These are phyloP conservation scores for Casuarina cunninghamiana DNA, from an alignment of 306 rosid species.

Conservation along the genomic window DNA sequence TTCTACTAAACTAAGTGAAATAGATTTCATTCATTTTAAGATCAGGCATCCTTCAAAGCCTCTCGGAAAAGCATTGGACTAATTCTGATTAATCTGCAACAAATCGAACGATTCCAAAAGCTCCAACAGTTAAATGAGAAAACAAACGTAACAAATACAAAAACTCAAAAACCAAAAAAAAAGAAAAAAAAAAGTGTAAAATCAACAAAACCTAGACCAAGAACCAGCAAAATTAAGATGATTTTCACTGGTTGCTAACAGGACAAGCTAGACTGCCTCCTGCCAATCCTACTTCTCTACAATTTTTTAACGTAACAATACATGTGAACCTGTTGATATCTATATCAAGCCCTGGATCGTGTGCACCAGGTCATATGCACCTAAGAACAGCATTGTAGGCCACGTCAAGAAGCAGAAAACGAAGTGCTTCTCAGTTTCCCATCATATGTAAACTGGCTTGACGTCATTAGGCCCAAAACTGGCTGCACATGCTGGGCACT, in stretches of 20 bases:
- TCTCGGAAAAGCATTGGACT: slow-evolving; percentile 7
- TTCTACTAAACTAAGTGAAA: not conserved
- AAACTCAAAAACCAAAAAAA: slow-evolving; percentile 24
- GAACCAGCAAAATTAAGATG: slow-evolving; percentile 36
- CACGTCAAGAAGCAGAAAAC: slow-evolving; percentile 26
- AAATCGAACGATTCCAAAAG: slow-evolving; percentile 24
- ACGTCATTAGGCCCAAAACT: slow-evolving; percentile 95
- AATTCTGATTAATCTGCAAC: slow-evolving; percentile 20
- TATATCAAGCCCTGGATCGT: slow-evolving; percentile 37
- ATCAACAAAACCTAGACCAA: slow-evolving; percentile 29
- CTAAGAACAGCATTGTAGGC: slow-evolving; percentile 24
- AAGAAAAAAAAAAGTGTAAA: slow-evolving; percentile 34
- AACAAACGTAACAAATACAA: slow-evolving; percentile 26
- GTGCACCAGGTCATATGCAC: slow-evolving; percentile 27
- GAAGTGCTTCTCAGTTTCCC: slow-evolving; percentile 25
- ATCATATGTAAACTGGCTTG: slow-evolving; percentile 80
- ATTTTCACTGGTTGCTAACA: slow-evolving; percentile 33
- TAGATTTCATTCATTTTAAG: slow-evolving; percentile 7
- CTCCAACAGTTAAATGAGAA: slow-evolving; percentile 18
- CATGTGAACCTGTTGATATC: slow-evolving; percentile 35
- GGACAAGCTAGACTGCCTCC: slow-evolving; percentile 27
- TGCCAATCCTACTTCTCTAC: slow-evolving; percentile 45
- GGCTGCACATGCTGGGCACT: slow-evolving; percentile 79
- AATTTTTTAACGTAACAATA: slow-evolving; percentile 38
- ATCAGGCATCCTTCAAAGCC: slow-evolving; percentile 8